phyloP scores from a whole-genome alignment of 495 filamentous ascomycete genomes.

The Amphirosellinia nigrospora region DNA sequence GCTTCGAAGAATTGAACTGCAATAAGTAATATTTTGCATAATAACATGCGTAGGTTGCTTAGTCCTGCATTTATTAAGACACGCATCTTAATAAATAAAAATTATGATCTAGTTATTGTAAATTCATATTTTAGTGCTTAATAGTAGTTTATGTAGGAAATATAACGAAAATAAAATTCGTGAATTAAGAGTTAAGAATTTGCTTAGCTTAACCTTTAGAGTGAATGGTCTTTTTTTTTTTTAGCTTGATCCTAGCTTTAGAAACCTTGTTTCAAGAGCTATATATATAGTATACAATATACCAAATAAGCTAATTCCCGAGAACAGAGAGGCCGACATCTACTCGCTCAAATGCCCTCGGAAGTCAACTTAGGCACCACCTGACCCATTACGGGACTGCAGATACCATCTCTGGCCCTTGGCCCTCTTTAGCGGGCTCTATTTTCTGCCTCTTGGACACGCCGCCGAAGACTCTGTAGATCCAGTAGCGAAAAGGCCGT shows the following conservation, averaged over 20 bases:
- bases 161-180: background rate
- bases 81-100: background rate
- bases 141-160: background rate
- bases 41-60: too few species aligned
- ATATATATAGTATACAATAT: too few species aligned
- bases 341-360: background rate
- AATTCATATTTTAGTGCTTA: background rate
- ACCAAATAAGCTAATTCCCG: background rate
- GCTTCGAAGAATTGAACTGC: too few species aligned
- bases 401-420: background rate
- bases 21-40: too few species aligned
- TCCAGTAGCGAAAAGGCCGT: background rate
- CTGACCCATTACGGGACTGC: background rate
- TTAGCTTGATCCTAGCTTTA: too few species aligned
- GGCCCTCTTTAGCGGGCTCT: background rate
- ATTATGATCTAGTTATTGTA: background rate
- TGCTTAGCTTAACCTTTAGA: too few species aligned
- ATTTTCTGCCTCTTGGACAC: background rate
- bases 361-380: background rate
- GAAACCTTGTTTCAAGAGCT: too few species aligned
- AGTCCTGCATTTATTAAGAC: too few species aligned
- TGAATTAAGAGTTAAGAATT: too few species aligned
- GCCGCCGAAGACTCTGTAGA: background rate
- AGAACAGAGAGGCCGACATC: background rate
- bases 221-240: too few species aligned